Conservation (phyloP, 495 filamentous ascomycete species). For the Aspergillus bridgeri region DNA sequence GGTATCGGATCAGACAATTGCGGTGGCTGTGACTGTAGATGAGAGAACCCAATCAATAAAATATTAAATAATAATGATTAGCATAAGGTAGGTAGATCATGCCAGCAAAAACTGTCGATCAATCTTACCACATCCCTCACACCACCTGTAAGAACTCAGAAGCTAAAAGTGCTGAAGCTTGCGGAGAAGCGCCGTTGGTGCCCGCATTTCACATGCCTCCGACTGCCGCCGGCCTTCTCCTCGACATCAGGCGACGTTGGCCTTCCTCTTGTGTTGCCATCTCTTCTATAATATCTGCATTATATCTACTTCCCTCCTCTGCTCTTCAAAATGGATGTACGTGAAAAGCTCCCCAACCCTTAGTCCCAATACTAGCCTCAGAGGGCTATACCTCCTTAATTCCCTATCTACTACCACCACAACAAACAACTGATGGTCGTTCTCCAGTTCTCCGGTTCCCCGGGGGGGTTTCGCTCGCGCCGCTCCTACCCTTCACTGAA, state of each 20-base stretch:
- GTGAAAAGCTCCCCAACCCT: not conserved
- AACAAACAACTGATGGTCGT: constrained; percentile 9
- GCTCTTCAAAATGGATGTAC: constrained; percentile 2
- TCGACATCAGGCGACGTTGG: not conserved
- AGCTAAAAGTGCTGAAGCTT: not conserved
- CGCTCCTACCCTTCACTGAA: constrained; percentile 47
- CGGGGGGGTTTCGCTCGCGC: constrained; percentile 35
- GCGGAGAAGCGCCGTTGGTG: constrained; percentile 2
- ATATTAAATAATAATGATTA: no score
- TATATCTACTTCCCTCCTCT: not conserved
- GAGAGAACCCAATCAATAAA: no score
- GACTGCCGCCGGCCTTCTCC: not conserved
- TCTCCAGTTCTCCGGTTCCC: constrained; percentile 13
- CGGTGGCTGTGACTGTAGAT: no score
- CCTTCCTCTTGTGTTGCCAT: not conserved
- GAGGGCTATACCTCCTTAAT: no score
- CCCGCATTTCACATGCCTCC: constrained; percentile 10
- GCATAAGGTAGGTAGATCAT: no score
- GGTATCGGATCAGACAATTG: no score
- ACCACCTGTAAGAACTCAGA: no score
- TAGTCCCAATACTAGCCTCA: not conserved
- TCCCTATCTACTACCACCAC: not conserved
- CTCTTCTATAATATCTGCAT: not conserved
- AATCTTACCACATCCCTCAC: no score
- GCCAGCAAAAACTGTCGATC: no score